These are phyloP conservation scores for Poteriospumella lacustris DNA, from an alignment of 108 stramenopile genomes.

Conservation along the genomic window DNA sequence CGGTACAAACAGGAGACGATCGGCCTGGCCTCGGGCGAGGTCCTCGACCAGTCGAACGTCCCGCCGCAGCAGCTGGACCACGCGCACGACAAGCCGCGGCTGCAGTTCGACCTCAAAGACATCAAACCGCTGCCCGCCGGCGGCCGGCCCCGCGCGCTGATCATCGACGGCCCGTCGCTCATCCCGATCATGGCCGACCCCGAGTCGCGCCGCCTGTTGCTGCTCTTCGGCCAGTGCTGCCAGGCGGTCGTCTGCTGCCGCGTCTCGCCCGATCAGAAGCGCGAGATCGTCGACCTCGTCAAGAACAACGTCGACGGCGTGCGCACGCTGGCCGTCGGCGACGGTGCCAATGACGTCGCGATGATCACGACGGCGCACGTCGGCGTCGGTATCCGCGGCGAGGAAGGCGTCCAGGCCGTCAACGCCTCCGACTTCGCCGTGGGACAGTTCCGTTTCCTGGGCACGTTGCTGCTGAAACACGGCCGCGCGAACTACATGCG, in stretches of 20 bases:
- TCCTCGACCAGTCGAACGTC: too few relatives aligned
- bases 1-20: too few relatives aligned
- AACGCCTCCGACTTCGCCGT: conserved; percentile 56
- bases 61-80: too few relatives aligned
- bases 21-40: too few relatives aligned
- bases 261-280: conserved; percentile 21
- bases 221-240: background rate
- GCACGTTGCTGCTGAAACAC: conserved; percentile 50
- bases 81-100: too few relatives aligned
- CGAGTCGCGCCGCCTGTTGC: background rate
- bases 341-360: conserved; percentile 61
- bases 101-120: too few relatives aligned
- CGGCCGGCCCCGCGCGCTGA: conserved; percentile 33
- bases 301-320: background rate
- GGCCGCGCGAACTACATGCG: conserved; percentile 56
- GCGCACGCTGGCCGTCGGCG: conserved; percentile 56
- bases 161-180: conserved; percentile 51
- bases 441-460: conserved; percentile 53
- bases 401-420: conserved; percentile 57
- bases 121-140: too few relatives aligned
- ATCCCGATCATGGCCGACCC: conserved; percentile 23
- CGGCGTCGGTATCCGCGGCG: conserved; percentile 55
- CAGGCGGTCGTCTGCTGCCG: conserved; percentile 21
- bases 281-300: conserved; percentile 13
- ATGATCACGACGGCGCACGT: conserved; percentile 61